A percentile compares a stretch with the other conserved stretches of the same genome.
phyloP scores from a whole-genome alignment of 768 basidiomycete species.

The Butyriboletus loyo region DNA sequence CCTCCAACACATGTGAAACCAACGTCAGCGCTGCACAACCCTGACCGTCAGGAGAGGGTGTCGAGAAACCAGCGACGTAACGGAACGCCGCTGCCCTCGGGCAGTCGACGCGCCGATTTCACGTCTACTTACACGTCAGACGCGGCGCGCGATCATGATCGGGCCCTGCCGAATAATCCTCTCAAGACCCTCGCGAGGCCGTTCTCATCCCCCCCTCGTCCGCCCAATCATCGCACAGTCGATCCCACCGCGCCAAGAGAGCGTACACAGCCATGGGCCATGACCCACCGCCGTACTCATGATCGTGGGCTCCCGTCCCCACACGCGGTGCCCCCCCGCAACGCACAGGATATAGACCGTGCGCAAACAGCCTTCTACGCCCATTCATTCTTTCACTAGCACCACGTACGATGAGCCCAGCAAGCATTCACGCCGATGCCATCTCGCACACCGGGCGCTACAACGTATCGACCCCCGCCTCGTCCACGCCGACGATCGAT shows the following conservation, averaged over 20 bases:
- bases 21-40: neutral
- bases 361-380: too few species aligned
- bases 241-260: neutral
- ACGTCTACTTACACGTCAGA: too few species aligned
- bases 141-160: too few species aligned
- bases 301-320: neutral
- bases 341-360: neutral
- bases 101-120: neutral
- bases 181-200: neutral
- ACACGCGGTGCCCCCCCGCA: neutral
- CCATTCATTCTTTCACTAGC: neutral
- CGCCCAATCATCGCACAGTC: neutral
- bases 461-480: neutral
- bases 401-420: neutral
- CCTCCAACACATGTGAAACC: too few species aligned
- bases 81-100: neutral
- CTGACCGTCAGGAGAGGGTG: neutral
- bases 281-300: neutral
- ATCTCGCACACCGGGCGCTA: neutral
- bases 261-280: neutral
- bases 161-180: neutral
- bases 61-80: neutral
- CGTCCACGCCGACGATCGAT: constrained; percentile 20
- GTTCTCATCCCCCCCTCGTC: neutral
- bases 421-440: neutral